Conservation (phyloP, 257 asterid genomes). For the Buddleja alternifolia region DNA sequence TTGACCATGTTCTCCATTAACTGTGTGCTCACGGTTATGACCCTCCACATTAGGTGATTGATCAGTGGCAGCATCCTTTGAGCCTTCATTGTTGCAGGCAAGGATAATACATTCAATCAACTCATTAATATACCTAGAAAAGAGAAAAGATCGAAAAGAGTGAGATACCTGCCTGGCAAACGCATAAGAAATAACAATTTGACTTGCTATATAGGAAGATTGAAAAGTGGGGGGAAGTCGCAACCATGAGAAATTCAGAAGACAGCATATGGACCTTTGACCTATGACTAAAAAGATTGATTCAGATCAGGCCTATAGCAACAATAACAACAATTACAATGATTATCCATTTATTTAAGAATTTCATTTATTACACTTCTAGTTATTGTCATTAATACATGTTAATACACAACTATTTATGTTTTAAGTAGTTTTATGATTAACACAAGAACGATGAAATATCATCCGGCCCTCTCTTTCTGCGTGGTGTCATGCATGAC, state of each 20-base stretch:
- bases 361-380: neutral
- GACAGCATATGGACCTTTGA: neutral
- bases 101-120: conserved; percentile 79
- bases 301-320: neutral
- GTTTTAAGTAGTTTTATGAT: neutral
- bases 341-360: neutral
- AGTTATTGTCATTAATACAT: neutral
- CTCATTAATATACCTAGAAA: conserved; percentile 85
- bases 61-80: conserved; percentile 41
- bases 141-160: conserved; percentile 2
- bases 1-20: conserved; percentile 44
- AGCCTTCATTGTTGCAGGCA: conserved; percentile 62
- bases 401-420: neutral
- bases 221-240: neutral
- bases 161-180: conserved; percentile 28
- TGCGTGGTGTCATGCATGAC: neutral
- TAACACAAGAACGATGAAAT: conserved; percentile 8
- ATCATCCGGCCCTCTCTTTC: conserved; percentile 12
- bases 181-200: conserved; percentile 12
- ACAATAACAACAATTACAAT: neutral
- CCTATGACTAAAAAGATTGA: neutral
- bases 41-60: conserved; percentile 46
- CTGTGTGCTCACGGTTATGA: conserved; percentile 41
- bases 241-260: neutral
- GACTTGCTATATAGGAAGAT: neutral